phyloP scores from a whole-genome alignment of 2,329 filamentous ascomycete species.

The Pyricularia sp. region DNA sequence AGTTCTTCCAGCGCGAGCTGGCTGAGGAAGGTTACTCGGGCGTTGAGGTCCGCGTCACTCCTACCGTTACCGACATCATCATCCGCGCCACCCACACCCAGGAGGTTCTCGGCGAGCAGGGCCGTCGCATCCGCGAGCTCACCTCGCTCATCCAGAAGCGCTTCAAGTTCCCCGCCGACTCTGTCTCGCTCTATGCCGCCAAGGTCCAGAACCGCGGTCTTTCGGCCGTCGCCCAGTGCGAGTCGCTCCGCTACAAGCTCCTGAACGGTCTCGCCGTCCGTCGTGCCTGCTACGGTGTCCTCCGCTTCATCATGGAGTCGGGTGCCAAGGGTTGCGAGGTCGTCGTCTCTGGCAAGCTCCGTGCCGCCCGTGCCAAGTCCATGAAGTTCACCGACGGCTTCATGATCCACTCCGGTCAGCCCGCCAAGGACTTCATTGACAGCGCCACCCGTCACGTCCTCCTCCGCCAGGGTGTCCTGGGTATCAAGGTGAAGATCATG shows the following conservation, averaged over 20 bases:
- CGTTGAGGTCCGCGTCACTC: constrained; percentile 99
- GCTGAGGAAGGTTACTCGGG: constrained; percentile 99
- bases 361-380: constrained; percentile 97
- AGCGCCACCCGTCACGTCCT: constrained; percentile 97
- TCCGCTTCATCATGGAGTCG: constrained; percentile 99
- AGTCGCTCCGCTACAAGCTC: constrained; percentile 99
- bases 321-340: constrained; percentile 99
- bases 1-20: constrained; percentile 99
- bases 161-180: constrained; percentile 99
- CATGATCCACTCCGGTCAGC: constrained; percentile 99
- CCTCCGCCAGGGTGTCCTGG: constrained; percentile 97
- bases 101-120: constrained; percentile 99
- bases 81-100: constrained; percentile 99
- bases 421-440: constrained; percentile 99
- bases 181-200: constrained; percentile 97
- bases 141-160: constrained; percentile 99
- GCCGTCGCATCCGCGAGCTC: constrained; percentile 98
- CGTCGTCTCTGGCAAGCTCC: constrained; percentile 97
- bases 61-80: constrained; percentile 99
- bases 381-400: constrained; percentile 99
- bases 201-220: constrained; percentile 99
- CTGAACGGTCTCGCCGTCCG: constrained; percentile 98
- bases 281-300: constrained; percentile 98
- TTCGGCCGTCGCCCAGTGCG: constrained; percentile 98
- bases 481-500: constrained; percentile 99